Conservation (phyloP, 2,329 filamentous ascomycete species). For the Trichoderma sp. region DNA sequence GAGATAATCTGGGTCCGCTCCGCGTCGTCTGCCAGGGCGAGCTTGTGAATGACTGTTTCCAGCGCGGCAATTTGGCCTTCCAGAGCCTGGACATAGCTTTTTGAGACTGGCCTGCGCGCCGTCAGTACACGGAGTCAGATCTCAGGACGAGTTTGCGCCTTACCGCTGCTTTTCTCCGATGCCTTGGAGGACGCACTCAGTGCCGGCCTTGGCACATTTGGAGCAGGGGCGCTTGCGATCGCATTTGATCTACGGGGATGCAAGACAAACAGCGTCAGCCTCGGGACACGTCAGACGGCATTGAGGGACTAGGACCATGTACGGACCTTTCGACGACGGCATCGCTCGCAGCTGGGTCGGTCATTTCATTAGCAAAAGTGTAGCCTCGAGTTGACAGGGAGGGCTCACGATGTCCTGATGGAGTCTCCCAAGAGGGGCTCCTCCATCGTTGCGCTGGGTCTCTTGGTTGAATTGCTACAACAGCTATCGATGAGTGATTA, state of each 20-base stretch:
- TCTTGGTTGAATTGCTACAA: background rate
- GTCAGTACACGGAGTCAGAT: background rate
- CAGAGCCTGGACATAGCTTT: slow-evolving; percentile 51
- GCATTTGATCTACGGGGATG: slow-evolving; percentile 51
- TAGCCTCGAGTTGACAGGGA: background rate
- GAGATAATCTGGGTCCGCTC: slow-evolving; percentile 49
- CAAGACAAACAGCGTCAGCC: slow-evolving; percentile 32
- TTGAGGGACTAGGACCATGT: background rate
- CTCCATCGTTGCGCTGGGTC: slow-evolving; percentile 34
- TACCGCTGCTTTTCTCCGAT: slow-evolving; percentile 49
- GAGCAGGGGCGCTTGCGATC: slow-evolving; percentile 54
- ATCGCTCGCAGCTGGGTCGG: slow-evolving; percentile 46
- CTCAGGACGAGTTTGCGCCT: background rate
- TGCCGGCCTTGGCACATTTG: slow-evolving; percentile 49
- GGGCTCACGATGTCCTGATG: slow-evolving; percentile 44
- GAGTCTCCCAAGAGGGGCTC: slow-evolving; percentile 43
- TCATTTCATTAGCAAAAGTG: background rate
- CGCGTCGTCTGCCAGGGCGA: slow-evolving; percentile 45
- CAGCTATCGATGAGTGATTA: background rate
- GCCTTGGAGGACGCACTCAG: slow-evolving; percentile 46
- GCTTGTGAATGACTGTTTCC: slow-evolving; percentile 49
- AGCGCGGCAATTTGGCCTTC: slow-evolving; percentile 52
- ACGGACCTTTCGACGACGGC: slow-evolving; percentile 47
- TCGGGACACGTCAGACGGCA: background rate
- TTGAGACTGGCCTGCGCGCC: slow-evolving; percentile 46